phyloP scores from a whole-genome alignment of 495 filamentous ascomycete genomes.

The Penicillium alfredii region DNA sequence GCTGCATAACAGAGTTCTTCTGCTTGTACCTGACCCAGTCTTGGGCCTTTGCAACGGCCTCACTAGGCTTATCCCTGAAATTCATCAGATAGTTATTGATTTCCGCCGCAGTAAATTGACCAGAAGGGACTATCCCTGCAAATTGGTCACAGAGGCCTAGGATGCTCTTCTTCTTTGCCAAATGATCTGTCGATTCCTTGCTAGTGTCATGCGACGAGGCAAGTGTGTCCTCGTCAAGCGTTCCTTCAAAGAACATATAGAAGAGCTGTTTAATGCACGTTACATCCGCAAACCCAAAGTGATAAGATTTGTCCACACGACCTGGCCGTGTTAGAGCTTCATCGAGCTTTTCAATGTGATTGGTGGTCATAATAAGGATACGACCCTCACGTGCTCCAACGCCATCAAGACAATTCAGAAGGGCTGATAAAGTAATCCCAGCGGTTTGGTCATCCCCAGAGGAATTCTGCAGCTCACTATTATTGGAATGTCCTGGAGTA shows the following conservation, averaged over 20 bases:
- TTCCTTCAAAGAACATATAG: conserved; percentile 48
- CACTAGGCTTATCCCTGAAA: conserved; percentile 48
- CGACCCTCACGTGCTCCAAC: conserved; percentile 76
- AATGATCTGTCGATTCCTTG: conserved; percentile 38
- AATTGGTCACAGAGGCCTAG: no score
- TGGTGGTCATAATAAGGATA: conserved; percentile 81
- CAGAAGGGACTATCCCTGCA: conserved; percentile 42
- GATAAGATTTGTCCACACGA: conserved; percentile 66
- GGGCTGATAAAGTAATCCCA: conserved; percentile 54
- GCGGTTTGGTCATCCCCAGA: conserved; percentile 36
- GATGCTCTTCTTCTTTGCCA: no score
- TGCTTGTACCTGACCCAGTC: no score
- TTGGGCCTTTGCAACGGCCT: conserved; percentile 50
- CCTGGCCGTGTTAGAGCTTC: conserved; percentile 70
- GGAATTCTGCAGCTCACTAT: no score
- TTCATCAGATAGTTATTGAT: conserved; percentile 60
- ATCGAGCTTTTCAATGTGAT: conserved; percentile 68
- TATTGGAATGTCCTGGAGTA: no score
- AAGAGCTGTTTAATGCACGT: conserved; percentile 55
- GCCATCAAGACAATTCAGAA: conserved; percentile 81
- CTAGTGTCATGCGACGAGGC: conserved; percentile 15
- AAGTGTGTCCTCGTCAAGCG: not conserved
- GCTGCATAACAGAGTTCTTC: no score
- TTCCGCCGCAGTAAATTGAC: conserved; percentile 56
- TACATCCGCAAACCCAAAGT: conserved; percentile 10